Conservation (phyloP, 768 basidiomycete genomes). For the Leccinum subtestaceum region DNA sequence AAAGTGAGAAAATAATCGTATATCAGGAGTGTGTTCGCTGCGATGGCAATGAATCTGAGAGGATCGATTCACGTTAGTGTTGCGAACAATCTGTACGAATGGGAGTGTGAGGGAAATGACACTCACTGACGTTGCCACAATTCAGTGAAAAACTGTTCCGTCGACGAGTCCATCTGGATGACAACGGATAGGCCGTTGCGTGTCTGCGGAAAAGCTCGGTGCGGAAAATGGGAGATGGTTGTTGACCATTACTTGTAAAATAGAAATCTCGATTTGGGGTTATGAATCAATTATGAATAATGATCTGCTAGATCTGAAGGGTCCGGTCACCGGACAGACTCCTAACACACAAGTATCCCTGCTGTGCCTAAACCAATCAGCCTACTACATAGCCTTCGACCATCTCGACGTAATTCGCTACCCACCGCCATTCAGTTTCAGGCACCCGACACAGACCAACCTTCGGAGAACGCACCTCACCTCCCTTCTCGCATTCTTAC, state of each 20-base stretch:
- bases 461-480: too few species aligned
- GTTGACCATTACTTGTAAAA: too few species aligned
- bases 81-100: background rate
- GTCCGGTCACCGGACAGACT: too few species aligned
- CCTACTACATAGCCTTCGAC: too few species aligned
- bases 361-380: too few species aligned
- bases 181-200: background rate
- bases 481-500: conserved; percentile 48
- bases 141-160: background rate
- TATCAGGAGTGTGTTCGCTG: conserved; percentile 9
- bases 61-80: background rate
- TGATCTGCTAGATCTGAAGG: too few species aligned
- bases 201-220: background rate
- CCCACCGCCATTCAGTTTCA: background rate
- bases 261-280: too few species aligned
- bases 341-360: too few species aligned
- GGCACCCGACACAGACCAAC: too few species aligned
- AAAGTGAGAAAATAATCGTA: conserved; percentile 20
- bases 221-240: too few species aligned
- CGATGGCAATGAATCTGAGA: conserved; percentile 1
- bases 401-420: too few species aligned
- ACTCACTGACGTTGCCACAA: background rate
- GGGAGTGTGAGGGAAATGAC: background rate
- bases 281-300: too few species aligned
- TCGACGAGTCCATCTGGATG: background rate